A percentile compares a stretch with the other conserved stretches of the same genome.
Evolutionary conservation across 441 rosid species (phyloP).

Genomic region (Pelargonium myrrhifolium): DNA sequence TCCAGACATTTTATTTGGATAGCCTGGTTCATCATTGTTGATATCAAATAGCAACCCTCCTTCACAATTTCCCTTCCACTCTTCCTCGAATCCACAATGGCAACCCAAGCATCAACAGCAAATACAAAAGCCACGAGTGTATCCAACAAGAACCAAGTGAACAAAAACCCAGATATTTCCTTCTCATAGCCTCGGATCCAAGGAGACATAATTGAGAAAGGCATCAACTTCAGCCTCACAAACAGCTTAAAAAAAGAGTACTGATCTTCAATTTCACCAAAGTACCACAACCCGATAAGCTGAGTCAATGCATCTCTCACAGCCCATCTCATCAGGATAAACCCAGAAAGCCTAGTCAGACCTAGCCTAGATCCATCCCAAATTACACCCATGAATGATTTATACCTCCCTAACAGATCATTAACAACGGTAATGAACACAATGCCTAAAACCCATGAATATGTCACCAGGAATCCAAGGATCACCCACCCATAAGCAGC

Average conservation of each 20-base stretch:
- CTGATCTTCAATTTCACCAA: slow-evolving; percentile 81
- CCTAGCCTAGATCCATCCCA: slow-evolving; percentile 85
- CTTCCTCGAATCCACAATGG: neutral
- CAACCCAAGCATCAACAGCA: neutral
- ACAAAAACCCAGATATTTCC: neutral
- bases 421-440: slow-evolving; percentile 62
- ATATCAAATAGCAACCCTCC: neutral
- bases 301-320: slow-evolving; percentile 85
- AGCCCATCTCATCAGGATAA: slow-evolving; percentile 58
- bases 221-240: neutral
- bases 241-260: neutral
- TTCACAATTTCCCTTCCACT: neutral
- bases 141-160: neutral
- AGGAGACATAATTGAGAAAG: neutral
- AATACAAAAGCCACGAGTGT: too few species aligned
- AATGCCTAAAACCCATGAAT: slow-evolving; percentile 69
- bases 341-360: slow-evolving; percentile 74
- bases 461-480: slow-evolving; percentile 71
- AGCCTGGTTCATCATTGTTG: too few species aligned
- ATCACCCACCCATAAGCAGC: slow-evolving; percentile 95
- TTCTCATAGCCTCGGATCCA: neutral
- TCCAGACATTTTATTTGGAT: neutral
- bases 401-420: slow-evolving; percentile 57
- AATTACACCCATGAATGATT: slow-evolving; percentile 41
- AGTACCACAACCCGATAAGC: slow-evolving; percentile 82